phyloP scores from a whole-genome alignment of 768 basidiomycete species.

The Boletales sp. region DNA sequence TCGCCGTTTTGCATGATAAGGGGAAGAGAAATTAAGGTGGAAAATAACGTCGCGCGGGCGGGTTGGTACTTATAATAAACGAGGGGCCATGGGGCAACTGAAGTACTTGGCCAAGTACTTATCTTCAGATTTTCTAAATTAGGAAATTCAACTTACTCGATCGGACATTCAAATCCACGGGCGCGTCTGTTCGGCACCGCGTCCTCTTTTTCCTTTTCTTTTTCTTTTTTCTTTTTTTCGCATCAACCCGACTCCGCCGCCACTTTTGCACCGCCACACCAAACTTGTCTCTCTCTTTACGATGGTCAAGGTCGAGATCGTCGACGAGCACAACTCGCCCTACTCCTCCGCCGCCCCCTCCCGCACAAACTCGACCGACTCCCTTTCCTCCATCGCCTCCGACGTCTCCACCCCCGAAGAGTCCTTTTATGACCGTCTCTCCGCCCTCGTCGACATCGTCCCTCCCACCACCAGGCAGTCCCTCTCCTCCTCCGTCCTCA shows the following conservation, averaged over 20 bases:
- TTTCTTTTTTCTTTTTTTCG: slow-evolving; percentile 2
- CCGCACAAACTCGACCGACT: slow-evolving; percentile 61
- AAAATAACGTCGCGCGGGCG: slow-evolving; percentile 13
- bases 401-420: slow-evolving; percentile 70
- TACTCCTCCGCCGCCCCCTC: slow-evolving; percentile 76
- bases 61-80: slow-evolving; percentile 25
- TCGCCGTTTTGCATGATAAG: slow-evolving; percentile 33
- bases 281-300: slow-evolving; percentile 14
- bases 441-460: slow-evolving; percentile 93
- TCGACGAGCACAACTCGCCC: slow-evolving; percentile 74
- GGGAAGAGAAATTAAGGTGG: slow-evolving; percentile 21
- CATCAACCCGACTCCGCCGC: slow-evolving; percentile 16
- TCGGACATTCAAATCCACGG: neutral
- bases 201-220: neutral
- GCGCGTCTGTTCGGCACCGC: slow-evolving; percentile 26
- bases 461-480: slow-evolving; percentile 84
- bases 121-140: slow-evolving; percentile 27
- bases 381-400: slow-evolving; percentile 78
- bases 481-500: slow-evolving; percentile 58
- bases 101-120: slow-evolving; percentile 24
- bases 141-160: too few species aligned
- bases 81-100: slow-evolving; percentile 6
- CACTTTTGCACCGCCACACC: slow-evolving; percentile 13
- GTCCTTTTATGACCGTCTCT: slow-evolving; percentile 81
- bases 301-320: slow-evolving; percentile 94